These are phyloP conservation scores for Diplocarpon mali DNA, from an alignment of 2,329 filamentous ascomycete species.

Conservation along the genomic window DNA sequence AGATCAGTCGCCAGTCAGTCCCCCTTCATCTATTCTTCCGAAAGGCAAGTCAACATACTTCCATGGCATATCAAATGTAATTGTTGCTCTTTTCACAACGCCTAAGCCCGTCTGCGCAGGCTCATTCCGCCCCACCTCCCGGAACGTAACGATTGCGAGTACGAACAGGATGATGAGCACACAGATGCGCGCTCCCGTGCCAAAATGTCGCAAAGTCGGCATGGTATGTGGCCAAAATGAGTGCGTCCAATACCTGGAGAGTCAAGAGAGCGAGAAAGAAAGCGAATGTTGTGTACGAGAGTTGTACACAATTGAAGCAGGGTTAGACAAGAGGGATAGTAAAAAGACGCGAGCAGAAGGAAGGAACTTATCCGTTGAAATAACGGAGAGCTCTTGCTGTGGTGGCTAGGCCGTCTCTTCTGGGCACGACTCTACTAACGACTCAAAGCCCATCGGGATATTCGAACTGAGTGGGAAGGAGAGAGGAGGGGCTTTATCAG, in stretches of 20 bases:
- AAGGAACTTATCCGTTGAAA: not conserved
- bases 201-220: slow-evolving; percentile 12
- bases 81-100: slow-evolving; percentile 8
- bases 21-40: not conserved
- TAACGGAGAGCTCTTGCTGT: too few relatives aligned
- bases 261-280: not conserved
- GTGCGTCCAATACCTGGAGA: not conserved
- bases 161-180: slow-evolving; percentile 18
- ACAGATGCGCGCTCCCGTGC: slow-evolving; percentile 9
- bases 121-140: slow-evolving; percentile 11
- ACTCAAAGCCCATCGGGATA: too few relatives aligned
- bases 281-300: not conserved
- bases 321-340: not conserved
- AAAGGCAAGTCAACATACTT: slow-evolving; percentile 4
- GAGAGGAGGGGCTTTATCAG: too few relatives aligned
- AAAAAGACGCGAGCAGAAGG: not conserved
- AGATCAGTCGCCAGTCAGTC: not conserved
- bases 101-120: too few relatives aligned
- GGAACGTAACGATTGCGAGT: slow-evolving; percentile 18
- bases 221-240: slow-evolving; percentile 9
- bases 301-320: not conserved
- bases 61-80: slow-evolving; percentile 14
- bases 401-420: too few relatives aligned
- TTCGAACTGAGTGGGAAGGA: too few relatives aligned
- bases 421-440: too few relatives aligned